phyloP scores from a whole-genome alignment of 176 grass and related monocot species.

The Oryza brachyantha region DNA sequence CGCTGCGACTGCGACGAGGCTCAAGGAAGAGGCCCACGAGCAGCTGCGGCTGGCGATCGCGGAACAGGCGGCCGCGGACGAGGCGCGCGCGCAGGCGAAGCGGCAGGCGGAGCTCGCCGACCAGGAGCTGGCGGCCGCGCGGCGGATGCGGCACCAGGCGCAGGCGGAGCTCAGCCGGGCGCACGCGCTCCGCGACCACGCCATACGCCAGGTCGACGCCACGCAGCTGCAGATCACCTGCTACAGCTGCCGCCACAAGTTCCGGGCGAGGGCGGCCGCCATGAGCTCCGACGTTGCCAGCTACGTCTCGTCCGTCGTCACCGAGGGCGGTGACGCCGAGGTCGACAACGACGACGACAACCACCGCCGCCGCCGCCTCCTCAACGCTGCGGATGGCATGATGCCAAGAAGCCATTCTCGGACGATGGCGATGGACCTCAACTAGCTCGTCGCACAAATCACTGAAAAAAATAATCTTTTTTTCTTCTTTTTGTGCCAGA shows the following conservation, averaged over 20 bases:
- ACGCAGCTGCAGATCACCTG: conserved; percentile 76
- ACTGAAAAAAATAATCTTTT: neutral
- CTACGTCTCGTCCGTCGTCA: conserved; percentile 70
- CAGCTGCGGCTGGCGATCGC: conserved; percentile 44
- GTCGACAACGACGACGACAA: conserved; percentile 35
- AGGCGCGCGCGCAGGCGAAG: conserved; percentile 59
- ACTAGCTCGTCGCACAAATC: conserved; percentile 19
- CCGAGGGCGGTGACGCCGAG: conserved; percentile 50
- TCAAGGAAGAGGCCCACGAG: conserved; percentile 43
- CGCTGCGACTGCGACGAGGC: neutral
- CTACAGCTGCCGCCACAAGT: conserved; percentile 73
- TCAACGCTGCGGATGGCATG: conserved; percentile 12
- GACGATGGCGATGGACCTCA: conserved; percentile 41
- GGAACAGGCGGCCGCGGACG: conserved; percentile 58
- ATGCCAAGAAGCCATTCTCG: neutral
- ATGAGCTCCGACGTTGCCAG: conserved; percentile 63
- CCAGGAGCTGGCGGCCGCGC: conserved; percentile 63
- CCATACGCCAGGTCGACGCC: conserved; percentile 66
- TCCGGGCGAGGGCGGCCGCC: conserved; percentile 26
- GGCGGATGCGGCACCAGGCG: conserved; percentile 66
- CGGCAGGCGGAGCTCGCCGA: conserved; percentile 72
- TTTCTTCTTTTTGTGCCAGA: neutral
- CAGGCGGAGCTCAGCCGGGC: conserved; percentile 70
- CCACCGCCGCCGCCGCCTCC: neutral
- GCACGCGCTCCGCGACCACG: conserved; percentile 56